Evolutionary conservation across 768 basidiomycete species (phyloP).

Genomic region (Tulasnella sp.): DNA sequence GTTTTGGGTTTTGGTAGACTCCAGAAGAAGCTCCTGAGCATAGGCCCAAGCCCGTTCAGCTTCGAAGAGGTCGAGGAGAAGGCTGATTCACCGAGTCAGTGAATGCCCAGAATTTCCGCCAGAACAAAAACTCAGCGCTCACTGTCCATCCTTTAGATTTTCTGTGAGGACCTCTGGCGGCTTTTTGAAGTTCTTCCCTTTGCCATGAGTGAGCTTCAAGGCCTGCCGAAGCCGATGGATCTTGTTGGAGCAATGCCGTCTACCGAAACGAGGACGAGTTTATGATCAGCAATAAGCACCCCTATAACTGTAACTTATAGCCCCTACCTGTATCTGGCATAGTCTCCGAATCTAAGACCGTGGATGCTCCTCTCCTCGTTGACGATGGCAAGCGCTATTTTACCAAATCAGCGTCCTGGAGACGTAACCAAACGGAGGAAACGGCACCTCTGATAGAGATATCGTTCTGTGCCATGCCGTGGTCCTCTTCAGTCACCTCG

Average conservation of each 20-base stretch:
- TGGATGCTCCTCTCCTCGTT: constrained; percentile 88
- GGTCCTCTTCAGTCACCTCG: neutral
- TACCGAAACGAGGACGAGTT: constrained; percentile 29
- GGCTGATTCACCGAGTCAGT: constrained; percentile 36
- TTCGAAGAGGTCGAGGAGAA: constrained; percentile 80
- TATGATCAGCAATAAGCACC: neutral
- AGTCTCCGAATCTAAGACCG: constrained; percentile 86
- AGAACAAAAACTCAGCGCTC: constrained; percentile 29
- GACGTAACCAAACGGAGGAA: neutral
- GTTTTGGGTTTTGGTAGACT: constrained; percentile 46
- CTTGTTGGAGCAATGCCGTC: constrained; percentile 87
- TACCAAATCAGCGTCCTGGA: no score
- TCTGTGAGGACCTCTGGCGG: constrained; percentile 57
- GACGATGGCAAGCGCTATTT: constrained; percentile 65
- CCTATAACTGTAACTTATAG: neutral
- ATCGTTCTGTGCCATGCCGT: neutral
- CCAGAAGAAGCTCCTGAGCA: constrained; percentile 64
- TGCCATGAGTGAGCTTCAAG: constrained; percentile 79
- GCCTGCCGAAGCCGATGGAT: constrained; percentile 80
- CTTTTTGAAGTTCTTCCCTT: constrained; percentile 86
- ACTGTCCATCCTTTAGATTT: constrained; percentile 81
- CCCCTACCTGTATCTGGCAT: constrained; percentile 63
- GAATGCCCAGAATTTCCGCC: constrained; percentile 14
- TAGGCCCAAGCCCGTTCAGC: constrained; percentile 89
- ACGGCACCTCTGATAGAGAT: neutral